A percentile compares a stretch with the other conserved stretches of the same genome.
Evolutionary conservation across 164 flowering plant species (phyloP).

Genomic region (Berberis thunbergii): DNA sequence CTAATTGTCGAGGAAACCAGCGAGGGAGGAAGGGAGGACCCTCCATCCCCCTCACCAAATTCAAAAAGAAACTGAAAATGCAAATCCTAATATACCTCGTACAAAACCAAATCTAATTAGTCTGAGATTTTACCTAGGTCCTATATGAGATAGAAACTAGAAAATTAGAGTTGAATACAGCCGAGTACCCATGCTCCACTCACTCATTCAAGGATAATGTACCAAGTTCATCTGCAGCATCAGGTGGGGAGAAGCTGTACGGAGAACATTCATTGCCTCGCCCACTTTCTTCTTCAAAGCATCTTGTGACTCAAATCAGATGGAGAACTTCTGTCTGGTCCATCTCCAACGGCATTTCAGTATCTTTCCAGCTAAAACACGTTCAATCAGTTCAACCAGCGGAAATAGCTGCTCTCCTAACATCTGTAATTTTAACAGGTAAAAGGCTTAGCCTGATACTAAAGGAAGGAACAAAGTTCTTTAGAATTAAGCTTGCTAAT

Average conservation of each 20-base stretch:
- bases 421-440: slow-evolving; percentile 32
- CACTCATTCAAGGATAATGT: slow-evolving; percentile 29
- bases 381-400: slow-evolving; percentile 48
- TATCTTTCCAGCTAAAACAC: slow-evolving; percentile 41
- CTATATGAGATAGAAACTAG: neutral
- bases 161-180: neutral
- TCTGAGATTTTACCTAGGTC: neutral
- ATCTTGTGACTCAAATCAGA: slow-evolving; percentile 60
- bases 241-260: slow-evolving; percentile 24
- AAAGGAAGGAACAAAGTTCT: neutral
- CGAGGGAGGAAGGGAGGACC: no score
- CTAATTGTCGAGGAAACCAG: no score
- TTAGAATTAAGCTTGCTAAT: neutral
- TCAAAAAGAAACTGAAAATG: neutral
- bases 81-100: neutral
- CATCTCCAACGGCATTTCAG: slow-evolving; percentile 75
- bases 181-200: neutral
- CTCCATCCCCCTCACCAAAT: no score
- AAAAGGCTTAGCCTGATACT: neutral
- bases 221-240: slow-evolving; percentile 36
- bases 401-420: slow-evolving; percentile 68
- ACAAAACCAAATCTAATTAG: neutral
- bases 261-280: slow-evolving; percentile 63
- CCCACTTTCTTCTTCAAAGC: slow-evolving; percentile 55
- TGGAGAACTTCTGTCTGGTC: slow-evolving; percentile 68